Evolutionary conservation across 202 grass and related monocot species (phyloP).

Genomic region (Setaria viridis): DNA sequence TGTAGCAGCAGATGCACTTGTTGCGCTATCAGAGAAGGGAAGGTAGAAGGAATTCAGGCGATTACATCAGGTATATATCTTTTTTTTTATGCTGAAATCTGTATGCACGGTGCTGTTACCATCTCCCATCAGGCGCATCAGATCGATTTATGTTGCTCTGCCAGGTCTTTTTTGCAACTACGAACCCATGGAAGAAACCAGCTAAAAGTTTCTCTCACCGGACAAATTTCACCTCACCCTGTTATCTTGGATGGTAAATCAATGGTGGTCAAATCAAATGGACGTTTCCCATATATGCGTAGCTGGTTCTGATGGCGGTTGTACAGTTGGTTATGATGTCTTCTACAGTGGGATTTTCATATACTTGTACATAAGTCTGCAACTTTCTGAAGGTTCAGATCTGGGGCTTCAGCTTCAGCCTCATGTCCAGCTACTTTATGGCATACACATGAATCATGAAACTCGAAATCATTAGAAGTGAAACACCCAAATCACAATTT

Average conservation of each 20-base stretch:
- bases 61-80: neutral
- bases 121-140: neutral
- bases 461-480: neutral
- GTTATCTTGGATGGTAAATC: neutral
- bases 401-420: neutral
- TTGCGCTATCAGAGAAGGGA: neutral
- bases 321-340: neutral
- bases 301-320: neutral
- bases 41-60: neutral
- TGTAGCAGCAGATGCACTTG: neutral
- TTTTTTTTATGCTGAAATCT: neutral
- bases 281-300: neutral
- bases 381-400: constrained; percentile 15
- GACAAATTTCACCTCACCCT: neutral
- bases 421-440: neutral
- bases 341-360: neutral
- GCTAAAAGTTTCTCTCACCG: neutral
- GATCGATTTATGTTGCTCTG: neutral
- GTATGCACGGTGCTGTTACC: neutral
- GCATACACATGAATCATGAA: neutral
- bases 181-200: neutral
- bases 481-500: neutral
- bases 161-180: neutral
- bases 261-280: neutral
- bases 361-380: neutral